A percentile compares a stretch with the other conserved stretches of the same genome.
phyloP scores from a whole-genome alignment of 1,284 basidiomycete species.

The Psilocybe mexicana region DNA sequence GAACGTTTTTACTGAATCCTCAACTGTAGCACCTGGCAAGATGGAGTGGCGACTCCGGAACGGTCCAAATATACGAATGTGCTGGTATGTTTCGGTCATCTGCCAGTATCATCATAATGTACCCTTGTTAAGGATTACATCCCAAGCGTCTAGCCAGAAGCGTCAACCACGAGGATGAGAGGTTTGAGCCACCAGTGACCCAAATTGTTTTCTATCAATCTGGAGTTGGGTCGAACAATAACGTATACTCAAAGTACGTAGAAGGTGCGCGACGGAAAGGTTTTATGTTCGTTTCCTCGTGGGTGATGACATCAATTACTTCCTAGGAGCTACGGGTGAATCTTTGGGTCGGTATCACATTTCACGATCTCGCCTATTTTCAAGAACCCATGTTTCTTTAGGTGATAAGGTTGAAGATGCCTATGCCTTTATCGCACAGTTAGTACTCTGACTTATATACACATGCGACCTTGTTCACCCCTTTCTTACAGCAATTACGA shows the following conservation, averaged over 20 bases:
- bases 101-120: background rate
- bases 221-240: constrained; percentile 65
- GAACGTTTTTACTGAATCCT: background rate
- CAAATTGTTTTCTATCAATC: constrained; percentile 73
- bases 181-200: constrained; percentile 47
- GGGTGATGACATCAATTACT: background rate
- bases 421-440: constrained; percentile 76
- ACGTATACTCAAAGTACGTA: constrained; percentile 54
- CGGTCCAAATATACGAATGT: constrained; percentile 65
- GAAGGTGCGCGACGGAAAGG: constrained; percentile 39
- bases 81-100: constrained; percentile 41
- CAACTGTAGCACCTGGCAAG: constrained; percentile 45
- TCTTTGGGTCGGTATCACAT: constrained; percentile 46
- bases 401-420: constrained; percentile 72
- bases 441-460: constrained; percentile 27
- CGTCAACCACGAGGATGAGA: constrained; percentile 56
- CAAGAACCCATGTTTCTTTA: constrained; percentile 23
- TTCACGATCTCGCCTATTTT: background rate
- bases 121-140: background rate
- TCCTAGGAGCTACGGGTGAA: constrained; percentile 56
- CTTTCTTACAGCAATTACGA: constrained; percentile 53
- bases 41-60: constrained; percentile 46
- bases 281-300: background rate
- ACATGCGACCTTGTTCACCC: background rate
- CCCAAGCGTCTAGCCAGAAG: constrained; percentile 50